Base-by-base conservation (phyloP, 1,139 yeast genomes). In the Suhomyces yuchorum region DNA sequence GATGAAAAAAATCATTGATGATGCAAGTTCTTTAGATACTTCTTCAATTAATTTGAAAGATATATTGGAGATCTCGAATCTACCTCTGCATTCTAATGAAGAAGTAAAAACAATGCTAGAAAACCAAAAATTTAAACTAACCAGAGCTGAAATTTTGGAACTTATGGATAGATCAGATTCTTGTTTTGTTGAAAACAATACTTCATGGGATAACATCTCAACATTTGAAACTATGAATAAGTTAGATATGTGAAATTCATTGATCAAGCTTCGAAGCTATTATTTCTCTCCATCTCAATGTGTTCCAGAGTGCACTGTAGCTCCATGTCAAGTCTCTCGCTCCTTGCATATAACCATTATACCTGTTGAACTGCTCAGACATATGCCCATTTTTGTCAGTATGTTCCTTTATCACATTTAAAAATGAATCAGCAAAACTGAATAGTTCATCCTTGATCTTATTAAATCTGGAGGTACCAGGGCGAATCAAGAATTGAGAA, bases 321-420 rank as follows among this genome's bases (percentile, higher is more conserved):
- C 96, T 86, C 99, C 99, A 93, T 5, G 97, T 91, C 59, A 93
- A 78, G 56, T 88, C 81, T 48, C 71, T 68, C 0, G 98, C 98
- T 3, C 99, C 99, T 66, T 84, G 87, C 86, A 90, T 83, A 63
- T 66, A 89, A 0, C 99, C 99, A 39, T 78, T 81, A 57, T 83
- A 79, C 59, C 81, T 82, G 68, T 87, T 89, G 65, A 89, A 88
- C 61, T 93, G 97, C 65, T 93, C 99, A 59, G 92, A 85, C 82
- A 92, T 82, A 43, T 80, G 80, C 5, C 96, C 97, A n/a, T 80
- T 75, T 32, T 68, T 67, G 57, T 84, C 88, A 24, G 83, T 84
- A 67, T 92, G 98, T 43, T 79, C 81, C 56, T 84, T 79, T 35
- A 91, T 76, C 20, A 87, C 82, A 46, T 81, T 81, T 58, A 92